Base-by-base conservation (phyloP, 75 land plant species). In the Pinus tabuliformis region DNA sequence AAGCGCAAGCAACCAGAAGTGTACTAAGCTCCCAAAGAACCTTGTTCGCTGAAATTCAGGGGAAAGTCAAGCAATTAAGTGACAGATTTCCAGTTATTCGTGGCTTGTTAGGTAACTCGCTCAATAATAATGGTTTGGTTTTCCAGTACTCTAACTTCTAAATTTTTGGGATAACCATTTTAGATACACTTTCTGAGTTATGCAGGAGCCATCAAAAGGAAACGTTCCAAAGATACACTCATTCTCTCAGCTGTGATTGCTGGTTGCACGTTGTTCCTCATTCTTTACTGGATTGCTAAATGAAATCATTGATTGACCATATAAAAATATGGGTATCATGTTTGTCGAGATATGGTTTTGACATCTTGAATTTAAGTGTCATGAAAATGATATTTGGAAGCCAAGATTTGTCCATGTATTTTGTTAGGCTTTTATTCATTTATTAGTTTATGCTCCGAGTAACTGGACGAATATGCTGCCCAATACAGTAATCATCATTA, bases 191-290 rank as follows among this genome's bases (percentile, higher is more conserved):
- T 77, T 58, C n/a, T 61, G 24, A 24, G 21, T 36, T 36, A 30
- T 85, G 76, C 92, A 97, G 99, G 99, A 77, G 88, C 98, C 36
- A 97, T 97, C 77, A 92, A 84, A 78, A 84, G 94, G 80, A 89
- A 90, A 77, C 80, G 81, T 30, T 97, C 99, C 56, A 95, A 83
- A 80, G 99, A 97, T 77, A 95, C 98, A 45, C 84, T 95, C 73
- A 97, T 97, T 78, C 83, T 97, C 59, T 83, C 99, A 56, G 98
- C 94, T 72, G 98, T 97, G 12, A 95, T 97, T 78, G 95, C 98
- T 21, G 93, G 84, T 15, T 97, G 99, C 91, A 91, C 97, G 18
- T 77, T 97, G 73, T 97, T 97, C 72, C 82, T 97, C 56, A 89
- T 97, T 39, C 85, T 97, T 74, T 97, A 97, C 77, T 97, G 99